Base-by-base conservation (phyloP, 352 stramenopile genomes). In the Phytopythium oedochilum region DNA sequence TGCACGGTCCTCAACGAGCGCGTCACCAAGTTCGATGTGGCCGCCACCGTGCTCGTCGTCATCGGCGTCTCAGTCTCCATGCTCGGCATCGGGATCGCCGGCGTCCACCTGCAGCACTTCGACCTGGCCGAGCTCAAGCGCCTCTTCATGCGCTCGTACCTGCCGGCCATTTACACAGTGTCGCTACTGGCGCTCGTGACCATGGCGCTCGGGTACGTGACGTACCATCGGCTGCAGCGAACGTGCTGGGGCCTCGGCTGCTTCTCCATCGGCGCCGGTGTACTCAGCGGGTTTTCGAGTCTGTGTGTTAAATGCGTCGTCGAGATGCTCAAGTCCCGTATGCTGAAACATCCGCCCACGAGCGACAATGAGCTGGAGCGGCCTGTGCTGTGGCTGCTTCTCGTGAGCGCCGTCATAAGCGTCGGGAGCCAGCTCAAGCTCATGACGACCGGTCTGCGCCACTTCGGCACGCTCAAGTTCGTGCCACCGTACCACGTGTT, bases 391-490 rank as follows among this genome's bases (percentile, higher is more conserved):
- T 72, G 69, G 25, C 14, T 70, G 2, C 68, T 75, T 10, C 53
- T 70, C 1, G 23, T 57, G 6, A 60, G 56, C 9, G 66, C 73
- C 56, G 53, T 63, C 12, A 22, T 72, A 14, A 66, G 59, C 35
- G 62, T 75, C 43, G 36, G 66, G 17, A 64, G 53, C 22, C 69
- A 78, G 40, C 65, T 78, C 48, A 64, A 64, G 23, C 55, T 75
- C 42, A 67, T 78, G 65, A 71, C 49, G 18, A 46, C 66, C 7
- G 69, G 69, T 2, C 45, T 78, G 17, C 25, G 67, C 32, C 43
- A 64, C 57, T 78, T 78, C 35, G 69, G 69, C 15, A 72, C 69
- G 28, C 63, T 78, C 62, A 78, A 78, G 60, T 75, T 73, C 56
- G 63, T 78, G 34, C 65, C 69, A 14, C 57, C 60, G n/a, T 75